These are phyloP conservation scores for Radiomyces spectabilis DNA, from an alignment of 192 early-diverging fungal genomes.

Conservation along the genomic window DNA sequence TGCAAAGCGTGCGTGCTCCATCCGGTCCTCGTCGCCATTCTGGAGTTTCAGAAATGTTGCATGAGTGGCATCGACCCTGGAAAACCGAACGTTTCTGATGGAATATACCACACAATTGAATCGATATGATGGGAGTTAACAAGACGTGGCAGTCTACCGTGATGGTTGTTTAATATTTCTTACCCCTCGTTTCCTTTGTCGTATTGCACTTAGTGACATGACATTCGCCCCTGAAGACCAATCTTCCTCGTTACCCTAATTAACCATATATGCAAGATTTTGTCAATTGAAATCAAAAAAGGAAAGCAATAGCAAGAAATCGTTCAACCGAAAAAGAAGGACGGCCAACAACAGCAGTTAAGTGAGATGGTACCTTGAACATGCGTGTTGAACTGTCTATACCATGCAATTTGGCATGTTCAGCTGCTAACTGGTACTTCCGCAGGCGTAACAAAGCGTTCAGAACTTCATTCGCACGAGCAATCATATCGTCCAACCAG, in stretches of 20 bases:
- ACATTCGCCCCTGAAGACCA: no score
- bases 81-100: conserved; percentile 39
- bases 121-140: no score
- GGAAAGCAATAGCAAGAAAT: no score
- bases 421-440: conserved; percentile 17
- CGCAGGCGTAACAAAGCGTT: conserved; percentile 22
- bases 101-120: no score
- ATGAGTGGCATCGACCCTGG: conserved; percentile 65
- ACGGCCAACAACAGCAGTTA: no score
- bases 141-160: no score
- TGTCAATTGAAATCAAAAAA: no score
- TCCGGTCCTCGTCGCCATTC: conserved; percentile 93
- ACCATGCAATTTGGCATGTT: not conserved
- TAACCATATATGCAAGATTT: no score
- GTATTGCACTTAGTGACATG: no score
- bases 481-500: conserved; percentile 23
- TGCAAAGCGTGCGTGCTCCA: conserved; percentile 87
- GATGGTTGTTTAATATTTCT: no score
- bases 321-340: no score
- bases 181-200: conserved; percentile 13
- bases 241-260: no score
- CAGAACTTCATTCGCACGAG: conserved; percentile 19
- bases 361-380: not conserved
- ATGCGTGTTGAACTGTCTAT: not conserved
- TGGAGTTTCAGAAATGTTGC: conserved; percentile 82